Conservation (phyloP, 2,329 filamentous ascomycete species). For the Botryotinia convoluta region DNA sequence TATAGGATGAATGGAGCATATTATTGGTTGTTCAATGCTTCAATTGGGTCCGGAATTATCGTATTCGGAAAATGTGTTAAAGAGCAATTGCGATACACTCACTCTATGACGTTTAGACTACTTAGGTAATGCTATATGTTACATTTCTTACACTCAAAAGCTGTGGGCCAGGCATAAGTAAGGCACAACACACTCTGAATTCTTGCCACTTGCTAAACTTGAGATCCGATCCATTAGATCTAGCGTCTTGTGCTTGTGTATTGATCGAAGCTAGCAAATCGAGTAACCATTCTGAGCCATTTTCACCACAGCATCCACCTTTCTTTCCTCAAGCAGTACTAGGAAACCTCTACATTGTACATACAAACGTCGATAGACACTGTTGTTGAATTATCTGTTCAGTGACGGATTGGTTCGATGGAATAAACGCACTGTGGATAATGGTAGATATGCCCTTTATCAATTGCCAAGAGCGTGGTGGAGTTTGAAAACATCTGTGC, state of each 20-base stretch:
- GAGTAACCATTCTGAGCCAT: background rate
- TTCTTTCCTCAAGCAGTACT: background rate
- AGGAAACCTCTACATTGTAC: background rate
- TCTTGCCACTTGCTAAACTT: background rate
- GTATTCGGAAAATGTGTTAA: slow-evolving; percentile 11
- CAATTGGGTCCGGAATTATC: background rate
- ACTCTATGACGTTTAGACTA: slow-evolving; percentile 7
- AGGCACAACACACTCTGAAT: background rate
- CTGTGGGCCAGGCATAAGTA: background rate
- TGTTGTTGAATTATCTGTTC: background rate
- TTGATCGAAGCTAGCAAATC: slow-evolving; percentile 3
- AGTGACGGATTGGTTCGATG: background rate
- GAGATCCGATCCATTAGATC: slow-evolving; percentile 1
- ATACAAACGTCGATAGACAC: background rate
- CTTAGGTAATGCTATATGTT: background rate
- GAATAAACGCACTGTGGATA: background rate
- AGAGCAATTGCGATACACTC: background rate
- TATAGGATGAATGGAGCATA: background rate
- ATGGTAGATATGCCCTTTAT: background rate
- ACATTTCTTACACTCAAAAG: background rate
- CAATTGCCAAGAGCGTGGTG: background rate
- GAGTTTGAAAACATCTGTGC: background rate
- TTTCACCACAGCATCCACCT: background rate
- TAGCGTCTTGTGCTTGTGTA: background rate
- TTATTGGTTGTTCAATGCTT: background rate